These are phyloP conservation scores for Stachybotrys echinatus DNA, from an alignment of 2,329 filamentous ascomycete genomes.

Conservation along the genomic window DNA sequence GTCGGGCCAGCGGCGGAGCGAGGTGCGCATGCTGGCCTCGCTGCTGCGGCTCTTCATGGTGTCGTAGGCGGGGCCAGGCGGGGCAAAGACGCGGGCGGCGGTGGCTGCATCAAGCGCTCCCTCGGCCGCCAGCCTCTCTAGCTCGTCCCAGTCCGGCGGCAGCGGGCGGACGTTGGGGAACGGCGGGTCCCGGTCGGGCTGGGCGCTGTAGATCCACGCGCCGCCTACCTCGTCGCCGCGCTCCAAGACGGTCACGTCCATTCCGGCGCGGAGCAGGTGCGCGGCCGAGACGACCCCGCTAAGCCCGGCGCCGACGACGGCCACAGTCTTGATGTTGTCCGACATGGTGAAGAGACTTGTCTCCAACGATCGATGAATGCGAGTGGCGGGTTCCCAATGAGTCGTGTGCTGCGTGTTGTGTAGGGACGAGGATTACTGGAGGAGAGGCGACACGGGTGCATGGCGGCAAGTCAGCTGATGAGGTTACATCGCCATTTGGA, in stretches of 20 bases:
- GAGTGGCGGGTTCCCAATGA: neutral
- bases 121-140: neutral
- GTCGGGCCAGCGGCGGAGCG: constrained; percentile 46
- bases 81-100: constrained; percentile 8
- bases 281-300: constrained; percentile 26
- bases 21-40: constrained; percentile 39
- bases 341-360: neutral
- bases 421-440: neutral
- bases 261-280: constrained; percentile 21
- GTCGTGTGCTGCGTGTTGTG: too few species aligned
- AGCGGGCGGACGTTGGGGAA: neutral
- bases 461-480: too few species aligned
- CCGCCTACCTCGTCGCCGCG: constrained; percentile 20
- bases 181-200: neutral
- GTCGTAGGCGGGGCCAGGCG: constrained; percentile 43
- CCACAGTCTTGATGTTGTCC: neutral
- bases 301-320: constrained; percentile 18
- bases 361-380: neutral
- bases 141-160: neutral
- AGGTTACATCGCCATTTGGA: too few species aligned
- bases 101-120: neutral
- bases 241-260: constrained; percentile 26
- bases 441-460: too few species aligned
- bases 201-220: constrained; percentile 17
- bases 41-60: constrained; percentile 65